These are phyloP conservation scores for Claviceps maximensis DNA, from an alignment of 2,329 filamentous ascomycete genomes.

Conservation along the genomic window DNA sequence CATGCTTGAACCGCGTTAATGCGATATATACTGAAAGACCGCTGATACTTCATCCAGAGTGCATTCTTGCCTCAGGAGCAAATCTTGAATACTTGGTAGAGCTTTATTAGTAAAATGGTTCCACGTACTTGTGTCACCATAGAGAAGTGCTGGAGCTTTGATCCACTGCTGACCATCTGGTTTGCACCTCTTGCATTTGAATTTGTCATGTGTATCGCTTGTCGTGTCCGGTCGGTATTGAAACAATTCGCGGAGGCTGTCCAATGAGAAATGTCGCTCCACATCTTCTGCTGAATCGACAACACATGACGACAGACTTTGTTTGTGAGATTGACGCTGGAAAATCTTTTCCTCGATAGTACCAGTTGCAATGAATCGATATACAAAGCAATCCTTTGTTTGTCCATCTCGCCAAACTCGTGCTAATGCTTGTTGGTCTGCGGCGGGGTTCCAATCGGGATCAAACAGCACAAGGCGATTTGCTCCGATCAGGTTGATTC, in stretches of 20 bases:
- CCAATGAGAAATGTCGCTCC: constrained; percentile 87
- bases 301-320: constrained; percentile 88
- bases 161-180: constrained; percentile 76
- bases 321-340: constrained; percentile 95
- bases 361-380: constrained; percentile 96
- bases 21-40: constrained; percentile 97
- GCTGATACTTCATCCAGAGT: constrained; percentile 72
- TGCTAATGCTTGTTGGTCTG: constrained; percentile 91
- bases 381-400: constrained; percentile 98
- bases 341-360: constrained; percentile 99
- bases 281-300: constrained; percentile 96
- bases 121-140: constrained; percentile 98
- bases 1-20: constrained; percentile 23
- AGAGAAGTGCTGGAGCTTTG: constrained; percentile 89
- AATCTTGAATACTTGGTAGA: constrained; percentile 74
- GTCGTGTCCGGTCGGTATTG: constrained; percentile 75
- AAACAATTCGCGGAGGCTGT: constrained; percentile 84
- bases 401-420: constrained; percentile 98
- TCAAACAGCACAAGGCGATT: constrained; percentile 94
- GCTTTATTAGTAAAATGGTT: constrained; percentile 87
- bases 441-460: constrained; percentile 94
- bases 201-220: constrained; percentile 94
- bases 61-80: constrained; percentile 77
- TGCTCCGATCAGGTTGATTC: constrained; percentile 87
- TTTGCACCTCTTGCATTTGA: constrained; percentile 93